A percentile compares a stretch with the other conserved stretches of the same genome.
These are phyloP conservation scores for Madurella mycetomatis DNA, from an alignment of 2,329 filamentous ascomycete genomes.

Conservation along the genomic window DNA sequence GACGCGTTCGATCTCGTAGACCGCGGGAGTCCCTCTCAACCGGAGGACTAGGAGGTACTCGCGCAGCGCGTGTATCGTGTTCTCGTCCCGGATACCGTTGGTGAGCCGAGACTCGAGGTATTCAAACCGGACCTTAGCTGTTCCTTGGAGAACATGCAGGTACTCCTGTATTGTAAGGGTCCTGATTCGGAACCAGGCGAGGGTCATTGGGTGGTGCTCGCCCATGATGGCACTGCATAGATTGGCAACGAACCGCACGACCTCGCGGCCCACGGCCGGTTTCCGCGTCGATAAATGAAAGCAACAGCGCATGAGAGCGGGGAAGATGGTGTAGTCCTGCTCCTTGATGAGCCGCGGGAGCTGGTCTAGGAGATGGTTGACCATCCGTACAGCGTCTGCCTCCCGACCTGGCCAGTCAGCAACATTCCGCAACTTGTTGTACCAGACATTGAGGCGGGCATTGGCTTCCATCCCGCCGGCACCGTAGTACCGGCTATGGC, in stretches of 20 bases:
- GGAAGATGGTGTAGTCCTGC: constrained; percentile 24
- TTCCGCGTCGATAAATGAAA: constrained; percentile 18
- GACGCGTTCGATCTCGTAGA: constrained; percentile 15
- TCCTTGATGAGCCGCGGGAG: constrained; percentile 24
- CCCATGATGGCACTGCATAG: constrained; percentile 16
- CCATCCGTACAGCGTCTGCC: constrained; percentile 19
- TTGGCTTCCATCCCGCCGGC: constrained; percentile 14
- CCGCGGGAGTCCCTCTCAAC: constrained; percentile 6
- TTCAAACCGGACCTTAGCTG: constrained; percentile 15
- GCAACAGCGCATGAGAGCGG: constrained; percentile 12
- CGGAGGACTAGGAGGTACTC: constrained; percentile 17
- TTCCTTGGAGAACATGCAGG: constrained; percentile 10
- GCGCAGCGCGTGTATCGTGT: constrained; percentile 11
- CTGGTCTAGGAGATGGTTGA: constrained; percentile 25
- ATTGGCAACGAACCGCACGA: constrained; percentile 15
- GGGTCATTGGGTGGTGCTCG: constrained; percentile 15
- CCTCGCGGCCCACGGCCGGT: constrained; percentile 3
- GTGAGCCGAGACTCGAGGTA: constrained; percentile 5
- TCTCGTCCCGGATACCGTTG: constrained; percentile 1
- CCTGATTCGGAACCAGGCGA: constrained; percentile 12
- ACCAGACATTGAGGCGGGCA: constrained; percentile 22
- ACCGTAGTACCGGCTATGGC: constrained; percentile 12
- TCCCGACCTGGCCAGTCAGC: constrained; percentile 17
- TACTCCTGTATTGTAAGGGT: constrained; percentile 9
- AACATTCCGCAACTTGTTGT: constrained; percentile 20